Evolutionary conservation across 805 yeast genomes (phyloP).

Genomic region (Yueomyces sinensis): DNA sequence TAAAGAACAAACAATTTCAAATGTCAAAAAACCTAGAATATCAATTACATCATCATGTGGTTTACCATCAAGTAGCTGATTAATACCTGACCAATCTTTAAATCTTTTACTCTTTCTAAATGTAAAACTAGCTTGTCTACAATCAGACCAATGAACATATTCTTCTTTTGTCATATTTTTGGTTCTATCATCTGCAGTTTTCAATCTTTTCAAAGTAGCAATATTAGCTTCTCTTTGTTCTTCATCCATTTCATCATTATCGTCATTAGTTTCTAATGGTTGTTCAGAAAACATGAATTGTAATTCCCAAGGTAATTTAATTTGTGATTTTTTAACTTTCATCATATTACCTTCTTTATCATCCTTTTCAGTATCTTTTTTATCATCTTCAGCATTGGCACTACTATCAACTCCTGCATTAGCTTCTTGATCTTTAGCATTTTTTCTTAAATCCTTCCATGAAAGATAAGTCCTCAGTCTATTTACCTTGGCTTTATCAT

Average conservation of each 20-base stretch:
- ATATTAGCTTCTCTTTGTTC: conserved; percentile 82
- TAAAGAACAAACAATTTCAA: conserved; percentile 88
- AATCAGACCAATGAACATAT: conserved; percentile 97
- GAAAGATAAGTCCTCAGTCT: conserved; percentile 80
- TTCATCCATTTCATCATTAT: conserved; percentile 61
- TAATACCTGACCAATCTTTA: conserved; percentile 90
- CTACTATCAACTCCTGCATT: conserved; percentile 46
- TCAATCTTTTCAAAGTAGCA: conserved; percentile 78
- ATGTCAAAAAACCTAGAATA: conserved; percentile 86
- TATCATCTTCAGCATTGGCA: conserved; percentile 32
- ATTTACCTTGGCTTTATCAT: conserved; percentile 88
- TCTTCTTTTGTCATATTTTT: conserved; percentile 90
- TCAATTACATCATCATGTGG: conserved; percentile 96
- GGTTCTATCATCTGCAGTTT: conserved; percentile 90
- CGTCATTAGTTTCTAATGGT: conserved; percentile 59
- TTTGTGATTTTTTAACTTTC: conserved; percentile 60
- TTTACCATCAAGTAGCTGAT: conserved; percentile 71
- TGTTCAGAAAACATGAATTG: conserved; percentile 90
- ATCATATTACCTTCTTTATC: conserved; percentile 25
- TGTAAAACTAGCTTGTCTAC: conserved; percentile 94
- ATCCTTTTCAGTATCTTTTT: conserved; percentile 25
- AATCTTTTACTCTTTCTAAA: conserved; percentile 89
- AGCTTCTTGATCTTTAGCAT: conserved; percentile 52
- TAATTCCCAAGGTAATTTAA: conserved; percentile 89
- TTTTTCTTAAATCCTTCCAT: conserved; percentile 94